These are phyloP conservation scores for Malus sylvestris DNA, from an alignment of 306 rosid species.

Conservation along the genomic window DNA sequence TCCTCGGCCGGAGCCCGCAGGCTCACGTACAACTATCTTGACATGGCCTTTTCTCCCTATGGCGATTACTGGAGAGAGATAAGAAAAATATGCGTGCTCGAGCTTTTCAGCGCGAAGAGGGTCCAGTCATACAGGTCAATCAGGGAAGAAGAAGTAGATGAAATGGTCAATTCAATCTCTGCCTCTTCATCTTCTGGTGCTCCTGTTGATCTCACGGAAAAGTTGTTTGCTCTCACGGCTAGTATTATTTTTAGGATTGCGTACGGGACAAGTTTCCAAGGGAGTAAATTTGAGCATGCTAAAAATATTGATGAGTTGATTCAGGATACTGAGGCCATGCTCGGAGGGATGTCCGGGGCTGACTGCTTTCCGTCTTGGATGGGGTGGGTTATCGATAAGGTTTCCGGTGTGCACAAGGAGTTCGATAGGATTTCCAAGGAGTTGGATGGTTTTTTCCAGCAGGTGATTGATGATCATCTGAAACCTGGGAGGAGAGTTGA, in stretches of 20 bases:
- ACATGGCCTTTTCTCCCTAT: conserved; percentile 21
- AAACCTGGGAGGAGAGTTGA: background rate
- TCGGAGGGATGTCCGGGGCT: conserved; percentile 29
- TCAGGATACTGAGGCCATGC: background rate
- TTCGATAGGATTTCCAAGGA: conserved; percentile 31
- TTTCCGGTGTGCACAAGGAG: conserved; percentile 16
- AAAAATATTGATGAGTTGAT: conserved; percentile 5
- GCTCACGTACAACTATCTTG: conserved; percentile 12
- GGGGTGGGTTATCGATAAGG: conserved; percentile 34
- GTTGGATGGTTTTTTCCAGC: conserved; percentile 37
- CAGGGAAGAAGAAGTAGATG: conserved; percentile 28
- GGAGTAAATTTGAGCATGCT: background rate
- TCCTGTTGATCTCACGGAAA: conserved; percentile 8
- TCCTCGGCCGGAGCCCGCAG: background rate
- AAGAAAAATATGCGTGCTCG: conserved; percentile 20
- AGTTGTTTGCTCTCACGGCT: conserved; percentile 10
- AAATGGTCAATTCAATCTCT: conserved; percentile 5
- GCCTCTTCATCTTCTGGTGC: background rate
- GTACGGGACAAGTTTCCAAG: conserved; percentile 12
- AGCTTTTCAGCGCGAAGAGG: conserved; percentile 27
- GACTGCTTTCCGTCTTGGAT: conserved; percentile 24
- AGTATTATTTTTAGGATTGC: conserved; percentile 18
- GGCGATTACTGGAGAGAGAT: conserved; percentile 40
- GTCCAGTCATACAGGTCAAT: conserved; percentile 23
- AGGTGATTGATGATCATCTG: conserved; percentile 27